These are phyloP conservation scores for Yarrowia sp. DNA, from an alignment of 805 yeast genomes.

Conservation along the genomic window DNA sequence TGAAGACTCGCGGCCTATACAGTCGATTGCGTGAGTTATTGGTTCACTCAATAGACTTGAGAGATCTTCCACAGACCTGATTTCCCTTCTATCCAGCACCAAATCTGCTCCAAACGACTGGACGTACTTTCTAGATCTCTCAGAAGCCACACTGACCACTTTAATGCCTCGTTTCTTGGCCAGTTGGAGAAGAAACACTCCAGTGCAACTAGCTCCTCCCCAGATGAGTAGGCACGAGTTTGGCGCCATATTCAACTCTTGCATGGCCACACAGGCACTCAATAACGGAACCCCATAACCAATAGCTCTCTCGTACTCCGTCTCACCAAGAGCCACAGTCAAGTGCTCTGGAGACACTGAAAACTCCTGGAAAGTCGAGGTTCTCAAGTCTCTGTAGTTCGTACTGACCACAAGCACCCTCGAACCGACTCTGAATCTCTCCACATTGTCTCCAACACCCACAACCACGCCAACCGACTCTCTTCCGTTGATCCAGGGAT, in stretches of 20 bases:
- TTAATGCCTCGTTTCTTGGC: constrained; percentile 8
- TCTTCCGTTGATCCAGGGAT: constrained; percentile 37
- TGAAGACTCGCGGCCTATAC: neutral
- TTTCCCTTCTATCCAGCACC: neutral
- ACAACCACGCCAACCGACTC: constrained; percentile 24
- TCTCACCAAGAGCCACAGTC: neutral
- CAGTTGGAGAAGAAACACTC: constrained; percentile 15
- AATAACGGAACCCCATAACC: constrained; percentile 1
- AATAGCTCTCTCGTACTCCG: neutral
- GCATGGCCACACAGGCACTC: neutral
- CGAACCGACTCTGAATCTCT: neutral
- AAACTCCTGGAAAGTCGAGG: constrained; percentile 20
- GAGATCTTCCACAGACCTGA: neutral
- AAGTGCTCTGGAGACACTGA: neutral
- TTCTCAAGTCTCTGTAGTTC: constrained; percentile 3
- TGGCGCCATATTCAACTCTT: neutral
- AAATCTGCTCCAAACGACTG: constrained; percentile 28
- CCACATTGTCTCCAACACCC: neutral
- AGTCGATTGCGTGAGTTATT: neutral
- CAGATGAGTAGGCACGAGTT: neutral
- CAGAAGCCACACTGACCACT: neutral
- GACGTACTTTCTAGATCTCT: neutral
- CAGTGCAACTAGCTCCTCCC: constrained; percentile 32
- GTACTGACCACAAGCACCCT: constrained; percentile 18
- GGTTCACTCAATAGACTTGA: neutral